Percentiles rank a stretch among this genome's conserved stretches.
These are phyloP conservation scores for Botrytis hyacinthi DNA, from an alignment of 2,329 filamentous ascomycete species.

Conservation along the genomic window DNA sequence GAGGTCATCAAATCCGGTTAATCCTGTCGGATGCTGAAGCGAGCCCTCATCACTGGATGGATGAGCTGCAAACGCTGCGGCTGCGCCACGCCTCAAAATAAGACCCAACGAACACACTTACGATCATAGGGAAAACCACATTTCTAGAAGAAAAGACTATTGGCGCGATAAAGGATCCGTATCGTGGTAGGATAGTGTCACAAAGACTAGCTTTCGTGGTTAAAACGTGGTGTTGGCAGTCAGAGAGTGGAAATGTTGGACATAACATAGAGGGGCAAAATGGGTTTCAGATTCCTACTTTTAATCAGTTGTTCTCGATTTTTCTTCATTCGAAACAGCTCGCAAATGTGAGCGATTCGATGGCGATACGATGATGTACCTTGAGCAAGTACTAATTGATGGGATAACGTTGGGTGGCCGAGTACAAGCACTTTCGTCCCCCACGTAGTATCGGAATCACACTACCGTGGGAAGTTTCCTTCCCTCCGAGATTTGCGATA, in stretches of 20 bases:
- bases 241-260: not conserved
- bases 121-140: not conserved
- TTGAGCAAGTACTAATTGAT: not conserved
- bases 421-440: not conserved
- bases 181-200: not conserved
- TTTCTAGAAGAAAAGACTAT: not conserved
- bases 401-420: not conserved
- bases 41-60: not conserved
- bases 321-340: not conserved
- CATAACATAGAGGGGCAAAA: not conserved
- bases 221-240: not conserved
- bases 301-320: not conserved
- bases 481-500: not conserved
- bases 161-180: not conserved
- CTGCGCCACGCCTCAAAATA: not conserved
- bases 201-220: constrained; percentile 4
- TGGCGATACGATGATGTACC: not conserved
- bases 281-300: not conserved
- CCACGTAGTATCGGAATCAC: not conserved
- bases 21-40: not conserved
- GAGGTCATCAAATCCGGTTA: not conserved
- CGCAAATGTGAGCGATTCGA: not conserved
- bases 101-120: not conserved
- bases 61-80: constrained; percentile 8
- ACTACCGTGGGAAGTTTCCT: not conserved